Base-by-base conservation (phyloP, 192 early-diverging fungal genomes). In the Dimargaris cristalligena region DNA sequence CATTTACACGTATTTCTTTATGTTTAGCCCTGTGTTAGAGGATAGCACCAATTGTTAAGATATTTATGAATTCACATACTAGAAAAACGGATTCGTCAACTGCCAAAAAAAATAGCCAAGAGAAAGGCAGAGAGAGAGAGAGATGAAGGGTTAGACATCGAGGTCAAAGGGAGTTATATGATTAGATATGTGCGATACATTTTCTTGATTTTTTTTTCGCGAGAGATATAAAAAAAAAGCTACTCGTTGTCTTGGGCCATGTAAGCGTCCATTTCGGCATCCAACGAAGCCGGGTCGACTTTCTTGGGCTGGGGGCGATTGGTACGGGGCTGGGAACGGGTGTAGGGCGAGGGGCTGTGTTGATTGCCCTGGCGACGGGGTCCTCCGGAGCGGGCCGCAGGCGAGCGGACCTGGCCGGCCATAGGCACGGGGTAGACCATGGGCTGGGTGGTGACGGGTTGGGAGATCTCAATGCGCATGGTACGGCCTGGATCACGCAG, bases 211-310 rank as follows among this genome's bases (percentile, higher is more conserved):
- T 51, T 51, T 29, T 51, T 8, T 8, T 51, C 49, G 22, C 38
- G 38, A n/a, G n/a, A n/a, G n/a, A n/a, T n/a, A n/a, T n/a, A n/a
- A n/a, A n/a, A n/a, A n/a, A n/a, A n/a, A n/a, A n/a, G n/a, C n/a
- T n/a, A n/a, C 8, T 44, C 41, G 10, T 44, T 44, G 41, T 44
- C 41, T 14, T 4, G 4, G 20, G 47, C 47, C 47, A 48, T 48
- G 47, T 48, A 48, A 9, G 6, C 47, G 23, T 48, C 47, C 47
- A 48, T 48, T n/a, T 48, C 47, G n/a, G 47, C 47, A 22, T 48
- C 47, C 47, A 48, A 22, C 6, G 38, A 41, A 41, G 38, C 38
- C n/a, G n/a, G n/a, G n/a, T n/a, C n/a, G n/a, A n/a, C n/a, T n/a
- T n/a, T n/a, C n/a, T n/a, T n/a, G n/a, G n/a, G n/a, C n/a, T n/a